A percentile compares a stretch with the other conserved stretches of the same genome.
Evolutionary conservation across 371 early-diverging fungal species (phyloP).

Genomic region (Rhizopus arrhizus): DNA sequence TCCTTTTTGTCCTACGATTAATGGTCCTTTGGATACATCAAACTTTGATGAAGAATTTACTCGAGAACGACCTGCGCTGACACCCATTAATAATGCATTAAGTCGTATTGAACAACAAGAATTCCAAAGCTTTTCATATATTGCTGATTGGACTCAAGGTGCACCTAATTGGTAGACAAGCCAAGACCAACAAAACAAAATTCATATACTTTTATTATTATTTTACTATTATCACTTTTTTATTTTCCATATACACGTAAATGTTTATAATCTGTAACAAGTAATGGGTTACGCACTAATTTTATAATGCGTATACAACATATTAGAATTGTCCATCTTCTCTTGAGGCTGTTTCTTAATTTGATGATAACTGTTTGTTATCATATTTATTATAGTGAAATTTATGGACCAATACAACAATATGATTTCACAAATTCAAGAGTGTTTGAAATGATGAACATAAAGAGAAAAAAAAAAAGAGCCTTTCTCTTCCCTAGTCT

Average conservation of each 20-base stretch:
- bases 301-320: no score
- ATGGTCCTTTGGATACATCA: constrained; percentile 84
- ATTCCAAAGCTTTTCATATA: constrained; percentile 90
- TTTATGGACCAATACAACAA: no score
- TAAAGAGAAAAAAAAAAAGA: no score
- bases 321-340: no score
- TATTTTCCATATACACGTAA: background rate
- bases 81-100: constrained; percentile 83
- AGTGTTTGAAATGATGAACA: no score
- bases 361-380: no score
- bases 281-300: no score
- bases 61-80: constrained; percentile 86
- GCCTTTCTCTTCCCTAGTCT: background rate
- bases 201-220: no score
- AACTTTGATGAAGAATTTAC: constrained; percentile 98
- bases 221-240: no score
- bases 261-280: background rate
- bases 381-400: no score
- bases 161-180: constrained; percentile 1
- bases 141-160: constrained; percentile 66
- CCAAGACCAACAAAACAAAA: background rate
- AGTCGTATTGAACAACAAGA: constrained; percentile 86
- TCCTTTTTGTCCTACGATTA: constrained; percentile 87
- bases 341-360: no score
- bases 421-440: no score